phyloP scores from a whole-genome alignment of 2,329 filamentous ascomycete species.

The Periconia macrospinosa region DNA sequence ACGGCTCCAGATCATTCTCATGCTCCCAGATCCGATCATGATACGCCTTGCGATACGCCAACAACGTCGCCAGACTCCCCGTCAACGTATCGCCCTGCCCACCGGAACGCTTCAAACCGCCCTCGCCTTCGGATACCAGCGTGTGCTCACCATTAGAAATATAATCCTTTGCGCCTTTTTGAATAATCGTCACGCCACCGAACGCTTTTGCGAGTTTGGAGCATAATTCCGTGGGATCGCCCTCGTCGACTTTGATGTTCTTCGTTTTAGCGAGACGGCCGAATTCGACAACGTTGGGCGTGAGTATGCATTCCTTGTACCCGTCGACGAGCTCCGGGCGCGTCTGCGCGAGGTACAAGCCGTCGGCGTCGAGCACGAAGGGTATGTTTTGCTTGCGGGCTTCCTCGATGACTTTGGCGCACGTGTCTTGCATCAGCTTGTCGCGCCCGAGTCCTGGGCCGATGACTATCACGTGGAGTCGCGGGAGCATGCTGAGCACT shows the following conservation, averaged over 20 bases:
- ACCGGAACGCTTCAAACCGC: constrained; percentile 86
- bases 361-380: constrained; percentile 91
- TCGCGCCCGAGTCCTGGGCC: constrained; percentile 92
- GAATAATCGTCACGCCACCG: constrained; percentile 85
- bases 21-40: constrained; percentile 77
- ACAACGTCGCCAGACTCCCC: constrained; percentile 81
- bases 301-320: constrained; percentile 83
- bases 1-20: constrained; percentile 56
- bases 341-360: constrained; percentile 74
- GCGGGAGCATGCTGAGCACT: constrained; percentile 78
- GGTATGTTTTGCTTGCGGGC: constrained; percentile 73
- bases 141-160: constrained; percentile 80
- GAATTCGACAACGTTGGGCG: constrained; percentile 95
- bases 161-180: constrained; percentile 82
- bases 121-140: constrained; percentile 74
- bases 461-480: constrained; percentile 89
- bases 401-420: constrained; percentile 74
- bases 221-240: constrained; percentile 61
- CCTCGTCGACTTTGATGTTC: constrained; percentile 62
- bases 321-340: constrained; percentile 76
- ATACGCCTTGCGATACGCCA: constrained; percentile 88
- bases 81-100: constrained; percentile 96
- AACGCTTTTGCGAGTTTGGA: constrained; percentile 72
- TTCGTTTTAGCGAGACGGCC: constrained; percentile 76
- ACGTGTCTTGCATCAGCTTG: constrained; percentile 84